A percentile compares a stretch with the other conserved stretches of the same genome.
phyloP scores from a whole-genome alignment of 1,284 basidiomycete species.

The Melampsora americana region DNA sequence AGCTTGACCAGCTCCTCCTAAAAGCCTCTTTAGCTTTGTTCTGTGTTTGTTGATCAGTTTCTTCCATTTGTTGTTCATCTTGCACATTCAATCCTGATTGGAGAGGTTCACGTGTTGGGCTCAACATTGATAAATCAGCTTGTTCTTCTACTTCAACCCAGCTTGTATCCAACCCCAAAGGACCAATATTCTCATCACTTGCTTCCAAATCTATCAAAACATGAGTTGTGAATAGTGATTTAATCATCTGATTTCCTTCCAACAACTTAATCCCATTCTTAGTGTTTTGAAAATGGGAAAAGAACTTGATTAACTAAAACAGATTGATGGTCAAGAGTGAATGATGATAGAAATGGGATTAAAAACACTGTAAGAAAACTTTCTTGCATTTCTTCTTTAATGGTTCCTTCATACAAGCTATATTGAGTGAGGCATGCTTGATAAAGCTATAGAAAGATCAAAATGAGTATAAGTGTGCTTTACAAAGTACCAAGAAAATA shows the following conservation, averaged over 20 bases:
- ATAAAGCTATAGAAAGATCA: neutral
- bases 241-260: neutral
- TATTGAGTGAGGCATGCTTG: neutral
- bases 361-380: too few relatives aligned
- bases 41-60: neutral
- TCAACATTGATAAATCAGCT: neutral
- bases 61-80: neutral
- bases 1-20: neutral
- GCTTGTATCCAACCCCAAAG: neutral
- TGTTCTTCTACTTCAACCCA: neutral
- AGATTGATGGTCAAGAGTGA: too few relatives aligned
- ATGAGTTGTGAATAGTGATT: neutral
- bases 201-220: neutral
- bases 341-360: too few relatives aligned
- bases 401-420: neutral
- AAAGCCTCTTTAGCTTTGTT: neutral
- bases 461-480: neutral
- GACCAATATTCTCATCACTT: neutral
- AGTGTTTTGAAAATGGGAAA: neutral
- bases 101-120: neutral
- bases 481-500: too few relatives aligned
- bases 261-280: neutral
- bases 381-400: neutral
- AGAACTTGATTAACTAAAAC: neutral
- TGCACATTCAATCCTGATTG: too few relatives aligned